A percentile compares a stretch with the other conserved stretches of the same genome.
phyloP scores from a whole-genome alignment of 2,329 filamentous ascomycete species.

The Fusarium poae region DNA sequence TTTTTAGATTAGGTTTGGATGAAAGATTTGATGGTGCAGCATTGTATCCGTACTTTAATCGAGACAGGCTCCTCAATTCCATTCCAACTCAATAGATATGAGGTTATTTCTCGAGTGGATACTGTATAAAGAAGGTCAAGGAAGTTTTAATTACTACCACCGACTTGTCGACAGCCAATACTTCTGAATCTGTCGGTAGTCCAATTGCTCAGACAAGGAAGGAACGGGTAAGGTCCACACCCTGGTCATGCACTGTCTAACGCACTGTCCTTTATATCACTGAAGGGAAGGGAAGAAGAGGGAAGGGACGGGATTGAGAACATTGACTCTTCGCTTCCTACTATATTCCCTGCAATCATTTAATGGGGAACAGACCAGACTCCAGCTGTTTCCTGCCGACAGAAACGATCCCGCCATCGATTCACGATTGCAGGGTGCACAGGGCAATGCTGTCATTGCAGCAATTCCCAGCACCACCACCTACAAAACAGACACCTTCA shows the following conservation, averaged over 20 bases:
- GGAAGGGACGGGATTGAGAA: slow-evolving; percentile 9
- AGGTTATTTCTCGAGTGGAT: slow-evolving; percentile 11
- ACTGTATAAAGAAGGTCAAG: background rate
- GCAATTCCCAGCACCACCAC: slow-evolving; percentile 5
- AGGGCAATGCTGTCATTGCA: slow-evolving; percentile 31
- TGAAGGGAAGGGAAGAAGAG: slow-evolving; percentile 1
- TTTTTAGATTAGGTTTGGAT: background rate
- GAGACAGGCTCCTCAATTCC: background rate
- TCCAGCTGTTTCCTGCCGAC: slow-evolving; percentile 28
- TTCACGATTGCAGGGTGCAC: slow-evolving; percentile 34
- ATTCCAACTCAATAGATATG: background rate
- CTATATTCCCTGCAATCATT: slow-evolving; percentile 13
- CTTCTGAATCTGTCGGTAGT: slow-evolving; percentile 23
- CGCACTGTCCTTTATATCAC: slow-evolving; percentile 29
- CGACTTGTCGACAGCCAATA: slow-evolving; percentile 13
- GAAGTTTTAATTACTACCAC: slow-evolving; percentile 18
- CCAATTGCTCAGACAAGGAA: slow-evolving; percentile 24
- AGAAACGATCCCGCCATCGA: slow-evolving; percentile 32
- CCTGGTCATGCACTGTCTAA: slow-evolving; percentile 32
- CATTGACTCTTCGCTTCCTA: slow-evolving; percentile 24
- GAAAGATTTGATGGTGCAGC: background rate
- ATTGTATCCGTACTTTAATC: background rate
- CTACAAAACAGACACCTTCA: slow-evolving; percentile 18
- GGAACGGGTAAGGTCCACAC: slow-evolving; percentile 31
- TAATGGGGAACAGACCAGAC: slow-evolving; percentile 35